Conservation (phyloP, 1,284 basidiomycete genomes). For the Uromyces viciae-fabae region DNA sequence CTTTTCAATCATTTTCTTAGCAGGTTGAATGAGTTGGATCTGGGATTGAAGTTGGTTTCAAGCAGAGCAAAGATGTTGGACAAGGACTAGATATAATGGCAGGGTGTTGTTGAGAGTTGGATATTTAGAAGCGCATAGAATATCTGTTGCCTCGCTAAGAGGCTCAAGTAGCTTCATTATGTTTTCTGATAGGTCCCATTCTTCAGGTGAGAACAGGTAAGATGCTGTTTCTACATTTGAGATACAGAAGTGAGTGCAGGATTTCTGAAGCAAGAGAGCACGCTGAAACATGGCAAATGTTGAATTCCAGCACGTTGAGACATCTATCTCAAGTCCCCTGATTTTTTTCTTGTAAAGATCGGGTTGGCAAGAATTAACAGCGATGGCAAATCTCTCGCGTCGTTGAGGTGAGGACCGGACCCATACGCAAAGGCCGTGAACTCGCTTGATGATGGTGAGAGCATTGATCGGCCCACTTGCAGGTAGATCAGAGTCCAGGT, state of each 20-base stretch:
- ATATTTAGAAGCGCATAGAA: background rate
- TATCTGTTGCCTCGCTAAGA: background rate
- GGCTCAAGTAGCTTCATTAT: background rate
- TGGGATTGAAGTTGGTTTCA: background rate
- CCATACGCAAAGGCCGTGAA: background rate
- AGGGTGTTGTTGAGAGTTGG: background rate
- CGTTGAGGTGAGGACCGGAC: background rate
- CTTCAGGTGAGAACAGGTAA: background rate
- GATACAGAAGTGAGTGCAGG: background rate
- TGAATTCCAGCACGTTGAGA: background rate
- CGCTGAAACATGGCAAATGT: background rate
- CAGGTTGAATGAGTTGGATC: background rate
- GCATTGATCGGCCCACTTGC: background rate
- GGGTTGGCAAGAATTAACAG: background rate
- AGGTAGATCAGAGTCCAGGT: background rate
- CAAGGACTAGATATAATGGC: background rate
- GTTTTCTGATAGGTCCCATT: background rate
- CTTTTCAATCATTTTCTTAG: background rate
- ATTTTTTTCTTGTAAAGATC: background rate
- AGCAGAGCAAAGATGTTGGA: background rate
- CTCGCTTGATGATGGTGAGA: background rate
- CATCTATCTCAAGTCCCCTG: background rate
- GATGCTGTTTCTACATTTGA: background rate
- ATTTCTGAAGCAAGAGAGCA: background rate
- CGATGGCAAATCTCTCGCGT: background rate